phyloP scores from a whole-genome alignment of 1,284 basidiomycete species.

The Stereum hirsutum region DNA sequence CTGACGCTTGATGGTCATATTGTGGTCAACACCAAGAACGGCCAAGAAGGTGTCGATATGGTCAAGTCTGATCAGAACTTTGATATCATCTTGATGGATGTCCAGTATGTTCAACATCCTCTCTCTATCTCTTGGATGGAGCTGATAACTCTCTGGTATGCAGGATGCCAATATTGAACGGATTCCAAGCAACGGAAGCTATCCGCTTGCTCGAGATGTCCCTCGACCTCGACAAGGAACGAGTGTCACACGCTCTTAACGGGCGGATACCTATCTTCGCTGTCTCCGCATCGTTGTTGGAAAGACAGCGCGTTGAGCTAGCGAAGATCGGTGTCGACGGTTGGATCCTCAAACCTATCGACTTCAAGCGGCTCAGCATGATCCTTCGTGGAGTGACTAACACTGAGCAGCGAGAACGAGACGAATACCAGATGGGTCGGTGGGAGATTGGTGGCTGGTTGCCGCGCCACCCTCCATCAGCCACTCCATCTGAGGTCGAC shows the following conservation, averaged over 20 bases:
- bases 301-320: slow-evolving; percentile 54
- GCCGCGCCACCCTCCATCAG: too few relatives aligned
- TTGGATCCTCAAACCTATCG: slow-evolving; percentile 83
- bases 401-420: slow-evolving; percentile 35
- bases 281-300: slow-evolving; percentile 71
- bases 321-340: slow-evolving; percentile 65
- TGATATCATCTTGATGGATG: slow-evolving; percentile 79
- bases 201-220: slow-evolving; percentile 53
- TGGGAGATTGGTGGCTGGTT: slow-evolving; percentile 76
- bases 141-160: slow-evolving; percentile 1
- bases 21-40: slow-evolving; percentile 65
- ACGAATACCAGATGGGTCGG: slow-evolving; percentile 50
- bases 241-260: slow-evolving; percentile 45
- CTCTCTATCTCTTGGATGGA: neutral
- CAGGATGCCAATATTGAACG: slow-evolving; percentile 81
- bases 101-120: slow-evolving; percentile 45
- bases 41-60: slow-evolving; percentile 66
- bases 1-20: slow-evolving; percentile 60
- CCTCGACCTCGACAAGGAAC: slow-evolving; percentile 11
- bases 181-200: slow-evolving; percentile 61
- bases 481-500: too few relatives aligned
- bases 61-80: slow-evolving; percentile 54
- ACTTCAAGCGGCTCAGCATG: slow-evolving; percentile 61
- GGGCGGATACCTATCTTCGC: slow-evolving; percentile 77
- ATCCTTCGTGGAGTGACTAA: slow-evolving; percentile 58